Evolutionary conservation across 2,329 filamentous ascomycete genomes (phyloP), one percentile per base, ranked within the genome.

Genomic region (Daldinia sp.): DNA sequence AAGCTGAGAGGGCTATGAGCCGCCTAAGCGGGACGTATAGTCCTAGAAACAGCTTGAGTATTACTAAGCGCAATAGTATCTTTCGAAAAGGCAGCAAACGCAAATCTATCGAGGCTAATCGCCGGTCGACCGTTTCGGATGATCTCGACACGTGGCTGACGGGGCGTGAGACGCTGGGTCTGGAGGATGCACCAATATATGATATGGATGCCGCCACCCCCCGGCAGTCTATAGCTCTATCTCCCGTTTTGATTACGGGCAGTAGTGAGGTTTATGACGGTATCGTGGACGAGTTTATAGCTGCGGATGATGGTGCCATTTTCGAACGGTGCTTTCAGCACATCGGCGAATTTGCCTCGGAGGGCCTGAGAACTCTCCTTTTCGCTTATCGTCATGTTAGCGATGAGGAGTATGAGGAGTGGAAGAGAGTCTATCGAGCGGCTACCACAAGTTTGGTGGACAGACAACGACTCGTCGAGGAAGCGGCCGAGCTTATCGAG

Each of bases 321-420:
- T 93, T 96, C 64, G 92, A 95, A 73, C 85, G 90, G 19, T 95
- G 92, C 77, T 96, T 97, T 76, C 90, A 94, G 75, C 93, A 97
- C 70, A 86, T 96, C 63, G 92, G 97, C 63, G 92, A 85, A 61
- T 97, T 97, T 75, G 93, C 94, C 0, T 92, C 90, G 0, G 92
- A 97, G 72, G 94, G 94, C 15, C 81, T 97, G 25, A 88, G 94
- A 21, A 97, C 94, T 0, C 82, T 97, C 11, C 82, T 97, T 1
- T 97, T 93, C 75, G 92, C 87, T 0, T 92, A 94, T 74, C 89
- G 92, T 2, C 91, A 90, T 71, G 75, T 97, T 2, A 86, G 90
- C 6, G 90, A 94, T 23, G 81, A 87, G 0, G 89, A 93, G 34
- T 97, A 97, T 72, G 72, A 77, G 0, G 80, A 80, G 8, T 97